A percentile compares a stretch with the other conserved stretches of the same genome.
phyloP scores from a whole-genome alignment of 768 basidiomycete species.

The Cyclocybe cylindracea region DNA sequence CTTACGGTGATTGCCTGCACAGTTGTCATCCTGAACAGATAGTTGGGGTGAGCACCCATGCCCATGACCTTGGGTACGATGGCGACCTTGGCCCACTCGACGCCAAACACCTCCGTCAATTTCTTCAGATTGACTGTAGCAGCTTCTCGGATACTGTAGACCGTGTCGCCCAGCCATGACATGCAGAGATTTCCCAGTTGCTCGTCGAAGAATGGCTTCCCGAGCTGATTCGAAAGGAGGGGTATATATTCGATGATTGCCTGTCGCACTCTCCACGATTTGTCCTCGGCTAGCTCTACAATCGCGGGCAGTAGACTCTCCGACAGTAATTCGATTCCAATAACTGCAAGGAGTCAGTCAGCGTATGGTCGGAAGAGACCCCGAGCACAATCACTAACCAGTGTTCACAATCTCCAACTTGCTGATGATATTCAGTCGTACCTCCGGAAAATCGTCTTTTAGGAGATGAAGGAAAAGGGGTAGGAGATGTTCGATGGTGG shows the following conservation, averaged over 20 bases:
- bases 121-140: constrained; percentile 97
- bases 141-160: constrained; percentile 98
- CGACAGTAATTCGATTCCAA: constrained; percentile 92
- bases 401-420: constrained; percentile 95
- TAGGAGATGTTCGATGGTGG: constrained; percentile 96
- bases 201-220: constrained; percentile 96
- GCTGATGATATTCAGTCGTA: constrained; percentile 96
- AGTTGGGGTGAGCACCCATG: constrained; percentile 97
- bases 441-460: constrained; percentile 99
- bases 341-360: constrained; percentile 57
- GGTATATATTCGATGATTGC: constrained; percentile 99
- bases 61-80: constrained; percentile 97
- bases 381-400: constrained; percentile 49
- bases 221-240: constrained; percentile 98
- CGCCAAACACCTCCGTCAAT: constrained; percentile 96
- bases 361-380: constrained; percentile 12
- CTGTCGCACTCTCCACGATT: constrained; percentile 98
- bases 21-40: constrained; percentile 97
- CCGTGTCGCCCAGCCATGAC: constrained; percentile 98
- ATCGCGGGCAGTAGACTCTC: constrained; percentile 98
- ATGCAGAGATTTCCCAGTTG: constrained; percentile 96
- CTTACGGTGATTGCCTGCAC: constrained; percentile 94
- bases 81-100: constrained; percentile 93
- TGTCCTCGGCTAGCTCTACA: constrained; percentile 96
- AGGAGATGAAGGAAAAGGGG: constrained; percentile 95